These are phyloP conservation scores for Leavenworthia alabamica DNA, from an alignment of 345 rosid genomes.

Conservation along the genomic window DNA sequence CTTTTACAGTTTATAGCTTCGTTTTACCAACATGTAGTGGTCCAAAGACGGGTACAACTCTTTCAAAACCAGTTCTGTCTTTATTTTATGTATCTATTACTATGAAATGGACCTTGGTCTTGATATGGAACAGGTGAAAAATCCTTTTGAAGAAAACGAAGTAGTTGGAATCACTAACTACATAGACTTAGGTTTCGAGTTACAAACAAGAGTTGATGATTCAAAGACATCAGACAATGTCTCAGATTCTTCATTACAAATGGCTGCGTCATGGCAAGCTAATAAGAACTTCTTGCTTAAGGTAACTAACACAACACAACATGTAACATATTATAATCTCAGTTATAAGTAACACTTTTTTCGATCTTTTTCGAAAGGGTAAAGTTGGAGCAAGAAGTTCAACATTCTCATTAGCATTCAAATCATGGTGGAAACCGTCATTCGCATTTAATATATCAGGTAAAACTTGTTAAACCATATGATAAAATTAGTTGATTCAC, in stretches of 20 bases:
- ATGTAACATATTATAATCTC: no score
- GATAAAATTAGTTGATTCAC: background rate
- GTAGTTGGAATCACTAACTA: slow-evolving; percentile 92
- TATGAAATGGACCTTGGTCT: background rate
- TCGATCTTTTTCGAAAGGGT: slow-evolving; percentile 44
- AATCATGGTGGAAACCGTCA: slow-evolving; percentile 98
- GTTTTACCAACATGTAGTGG: slow-evolving; percentile 82
- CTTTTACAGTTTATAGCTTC: slow-evolving; percentile 77
- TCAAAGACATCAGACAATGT: slow-evolving; percentile 28
- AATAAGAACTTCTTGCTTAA: slow-evolving; percentile 85
- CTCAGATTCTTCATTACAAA: slow-evolving; percentile 67
- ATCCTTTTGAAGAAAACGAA: slow-evolving; percentile 67
- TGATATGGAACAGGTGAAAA: slow-evolving; percentile 60
- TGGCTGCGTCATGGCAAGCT: slow-evolving; percentile 96
- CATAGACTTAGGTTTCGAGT: slow-evolving; percentile 85
- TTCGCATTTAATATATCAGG: slow-evolving; percentile 79
- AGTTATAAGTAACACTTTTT: background rate
- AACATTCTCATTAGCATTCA: slow-evolving; percentile 65
- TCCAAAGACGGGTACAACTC: slow-evolving; percentile 76
- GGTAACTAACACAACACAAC: no score
- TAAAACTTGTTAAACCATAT: background rate
- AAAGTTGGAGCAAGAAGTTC: slow-evolving; percentile 79
- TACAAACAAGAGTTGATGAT: slow-evolving; percentile 71
- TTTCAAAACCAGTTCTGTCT: slow-evolving; percentile 7
- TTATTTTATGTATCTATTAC: background rate